Evolutionary conservation across 23 red algal genomes (phyloP), one percentile per base, ranked within the genome.

Genomic region (Chondrus crispus): DNA sequence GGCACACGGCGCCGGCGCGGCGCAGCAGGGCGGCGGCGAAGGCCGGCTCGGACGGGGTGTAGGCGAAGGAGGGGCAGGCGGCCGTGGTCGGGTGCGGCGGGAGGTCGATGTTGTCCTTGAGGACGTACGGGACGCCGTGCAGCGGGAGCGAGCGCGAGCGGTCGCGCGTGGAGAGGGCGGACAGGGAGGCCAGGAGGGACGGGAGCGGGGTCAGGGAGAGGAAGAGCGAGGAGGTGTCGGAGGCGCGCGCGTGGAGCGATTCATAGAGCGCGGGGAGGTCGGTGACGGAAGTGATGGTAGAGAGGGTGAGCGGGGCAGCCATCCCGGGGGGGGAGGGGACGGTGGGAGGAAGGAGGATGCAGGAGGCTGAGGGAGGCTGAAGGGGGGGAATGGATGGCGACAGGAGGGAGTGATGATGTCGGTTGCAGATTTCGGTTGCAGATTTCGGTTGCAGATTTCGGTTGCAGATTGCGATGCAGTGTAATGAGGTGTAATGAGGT

Each of bases 101-200:
- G 46, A 74, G 68, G 73, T 94, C 91, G 38, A 94, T 94, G 55
- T 94, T 94, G 69, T 94, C 91, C 42, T 94, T 94, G 48, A 88
- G 74, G 4, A 73, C 91, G 48, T 84, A 94, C 4, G 91, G 91
- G 22, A 94, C 83, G 81, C 42, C 91, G 63, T 86, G 83, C 51
- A 94, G 50, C 2, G 90, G 79, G 13, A 93, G 66, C 13, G 3
- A 10, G 44, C 80, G 78, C 3, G 43, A 18, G 37, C 36, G 52
- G 37, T 85, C 91, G 38, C 20, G 26, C 35, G 69, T 10, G n/a
- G 33, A 48, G 20, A 94, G 83, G n/a, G 60, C 44, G 18, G 58
- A 33, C 11, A 94, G 19, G 43, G 64, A 68, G 11, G 69, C 40
- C 24, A 43, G 58, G 13, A 94, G 18, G 20, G 43, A 16, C 45